Evolutionary conservation across 306 rosid species (phyloP), one percentile per base, ranked within the genome.

Genomic region (Abrus precatorius): DNA sequence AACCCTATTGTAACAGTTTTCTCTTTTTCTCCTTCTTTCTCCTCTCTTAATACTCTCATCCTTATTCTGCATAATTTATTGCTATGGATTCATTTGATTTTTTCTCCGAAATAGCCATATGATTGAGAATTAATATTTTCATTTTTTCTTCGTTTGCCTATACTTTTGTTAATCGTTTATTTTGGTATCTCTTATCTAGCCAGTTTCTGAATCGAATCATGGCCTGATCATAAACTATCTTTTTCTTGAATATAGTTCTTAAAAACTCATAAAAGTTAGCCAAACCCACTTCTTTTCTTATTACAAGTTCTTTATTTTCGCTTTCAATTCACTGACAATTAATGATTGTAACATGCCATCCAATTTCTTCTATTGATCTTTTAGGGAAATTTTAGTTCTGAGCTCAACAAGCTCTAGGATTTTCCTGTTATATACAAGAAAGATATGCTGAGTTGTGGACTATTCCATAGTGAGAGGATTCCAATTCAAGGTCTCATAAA

Each of bases 1-100:
- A 76, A 76, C 65, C 83, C 32, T 63, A 77, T 82, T 71, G 50
- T 79, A 43, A 76, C 91, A 82, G 76, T 80, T 85, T 84, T 85
- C 72, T 86, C 78, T 79, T 87, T 76, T 60, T 14, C 44, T 55
- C 41, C 36, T 67, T 38, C 36, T 44, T 30, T 41, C 60, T 54
- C 30, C 56, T 44, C 59, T 34, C 41, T 53, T 56, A 81, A 70
- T 68, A 72, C 62, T 81, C 84, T 84, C 85, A 63, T 56, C 64
- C 69, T 87, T 80, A 80, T 70, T 82, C 82, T 41, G 34, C 66
- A 49, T 20, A 75, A 72, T 69, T 69, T 70, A 33, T 68, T 75
- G 72, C 60, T 79, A 61, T 52, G 30, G 69, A 48, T 66, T 43
- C 3, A 36, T 34, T 69, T 50, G 3, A 20, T 36, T 50, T 69